Evolutionary conservation across 768 basidiomycete species (phyloP).

Genomic region (Tephrocybe rancida): DNA sequence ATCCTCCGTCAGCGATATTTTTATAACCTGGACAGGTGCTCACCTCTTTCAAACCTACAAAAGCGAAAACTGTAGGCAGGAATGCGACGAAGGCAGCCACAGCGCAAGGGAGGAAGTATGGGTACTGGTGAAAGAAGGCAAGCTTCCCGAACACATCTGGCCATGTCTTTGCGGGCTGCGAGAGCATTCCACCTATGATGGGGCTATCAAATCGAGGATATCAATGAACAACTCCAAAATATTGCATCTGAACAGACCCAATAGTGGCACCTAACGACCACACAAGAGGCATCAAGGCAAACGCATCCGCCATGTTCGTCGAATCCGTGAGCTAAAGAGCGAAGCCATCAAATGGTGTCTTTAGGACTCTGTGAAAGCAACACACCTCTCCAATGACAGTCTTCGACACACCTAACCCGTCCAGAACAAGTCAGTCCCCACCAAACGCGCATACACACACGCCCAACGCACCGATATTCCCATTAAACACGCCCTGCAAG

Average conservation of each 20-base stretch:
- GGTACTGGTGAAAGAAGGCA: conserved; percentile 30
- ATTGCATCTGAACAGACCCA: conserved; percentile 25
- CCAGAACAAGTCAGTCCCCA: neutral
- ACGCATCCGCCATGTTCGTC: conserved; percentile 28
- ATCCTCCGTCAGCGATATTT: neutral
- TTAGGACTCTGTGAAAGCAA: neutral
- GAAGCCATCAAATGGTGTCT: neutral
- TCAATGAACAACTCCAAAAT: neutral
- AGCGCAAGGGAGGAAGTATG: conserved; percentile 36
- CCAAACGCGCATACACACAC: too few species aligned
- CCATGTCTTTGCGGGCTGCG: conserved; percentile 33
- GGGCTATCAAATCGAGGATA: neutral
- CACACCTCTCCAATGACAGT: conserved; percentile 22
- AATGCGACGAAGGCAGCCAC: conserved; percentile 20
- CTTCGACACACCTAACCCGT: conserved; percentile 17
- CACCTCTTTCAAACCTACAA: conserved; percentile 30
- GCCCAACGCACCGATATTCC: conserved; percentile 36
- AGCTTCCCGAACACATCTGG: conserved; percentile 27
- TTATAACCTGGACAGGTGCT: too few species aligned
- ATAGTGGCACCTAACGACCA: conserved; percentile 27
- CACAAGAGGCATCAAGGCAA: conserved; percentile 28
- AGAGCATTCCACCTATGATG: conserved; percentile 31
- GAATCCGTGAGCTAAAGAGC: conserved; percentile 25
- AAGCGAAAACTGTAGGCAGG: conserved; percentile 19
- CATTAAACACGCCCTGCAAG: conserved; percentile 34